phyloP scores from a whole-genome alignment of 2,329 filamentous ascomycete genomes.

The Colletotrichum truncatum region DNA sequence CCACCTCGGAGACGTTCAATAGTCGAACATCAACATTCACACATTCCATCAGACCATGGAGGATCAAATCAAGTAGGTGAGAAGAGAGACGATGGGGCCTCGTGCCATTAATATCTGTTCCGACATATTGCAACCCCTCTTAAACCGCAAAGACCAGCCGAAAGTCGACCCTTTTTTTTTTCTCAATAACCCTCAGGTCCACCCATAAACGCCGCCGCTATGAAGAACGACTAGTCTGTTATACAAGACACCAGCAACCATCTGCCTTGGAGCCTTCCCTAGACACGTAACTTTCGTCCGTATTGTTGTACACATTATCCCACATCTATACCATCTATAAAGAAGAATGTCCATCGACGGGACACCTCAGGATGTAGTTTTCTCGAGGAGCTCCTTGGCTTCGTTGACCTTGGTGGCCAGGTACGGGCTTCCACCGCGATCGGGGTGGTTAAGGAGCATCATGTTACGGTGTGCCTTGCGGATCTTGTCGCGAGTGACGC shows the following conservation, averaged over 20 bases:
- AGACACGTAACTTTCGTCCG: neutral
- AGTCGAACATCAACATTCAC: too few species aligned
- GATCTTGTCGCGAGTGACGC: slow-evolving; percentile 89
- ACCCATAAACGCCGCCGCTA: slow-evolving; percentile 52
- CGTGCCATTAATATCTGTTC: slow-evolving; percentile 24
- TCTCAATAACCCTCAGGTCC: neutral
- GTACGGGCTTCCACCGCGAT: slow-evolving; percentile 96
- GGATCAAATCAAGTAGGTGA: neutral
- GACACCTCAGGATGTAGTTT: slow-evolving; percentile 53
- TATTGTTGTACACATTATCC: slow-evolving; percentile 11
- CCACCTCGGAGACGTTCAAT: too few species aligned
- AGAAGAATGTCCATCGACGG: too few species aligned
- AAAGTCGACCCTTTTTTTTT: neutral
- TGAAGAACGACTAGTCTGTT: slow-evolving; percentile 49
- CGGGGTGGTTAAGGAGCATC: slow-evolving; percentile 98
- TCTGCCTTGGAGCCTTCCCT: neutral
- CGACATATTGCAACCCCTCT: neutral
- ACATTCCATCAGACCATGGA: too few species aligned
- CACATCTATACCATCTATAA: neutral
- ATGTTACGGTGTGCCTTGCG: slow-evolving; percentile 94
- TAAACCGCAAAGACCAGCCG: slow-evolving; percentile 7
- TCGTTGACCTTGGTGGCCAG: slow-evolving; percentile 98
- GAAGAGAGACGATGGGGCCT: slow-evolving; percentile 29
- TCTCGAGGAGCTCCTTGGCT: slow-evolving; percentile 95
- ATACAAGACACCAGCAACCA: slow-evolving; percentile 35